These are phyloP conservation scores for Hirschioporus abietinus DNA, from an alignment of 768 basidiomycete genomes.

Conservation along the genomic window DNA sequence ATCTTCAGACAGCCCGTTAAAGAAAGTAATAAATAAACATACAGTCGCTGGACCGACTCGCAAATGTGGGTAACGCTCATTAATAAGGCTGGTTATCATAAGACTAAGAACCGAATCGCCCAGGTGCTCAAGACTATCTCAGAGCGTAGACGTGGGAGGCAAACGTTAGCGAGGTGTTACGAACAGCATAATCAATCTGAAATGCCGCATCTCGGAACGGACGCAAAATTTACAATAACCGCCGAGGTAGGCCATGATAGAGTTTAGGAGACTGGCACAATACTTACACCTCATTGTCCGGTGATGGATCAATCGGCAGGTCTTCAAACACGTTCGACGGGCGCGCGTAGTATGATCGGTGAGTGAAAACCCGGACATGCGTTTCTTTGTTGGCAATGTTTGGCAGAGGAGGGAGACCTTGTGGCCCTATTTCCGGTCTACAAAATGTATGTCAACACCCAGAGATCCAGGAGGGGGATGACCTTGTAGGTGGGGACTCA, in stretches of 20 bases:
- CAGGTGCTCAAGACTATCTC: slow-evolving; percentile 62
- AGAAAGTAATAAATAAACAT: slow-evolving; percentile 18
- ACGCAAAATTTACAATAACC: not conserved
- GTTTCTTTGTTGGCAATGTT: slow-evolving; percentile 42
- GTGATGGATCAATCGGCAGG: slow-evolving; percentile 60
- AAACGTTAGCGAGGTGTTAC: not conserved
- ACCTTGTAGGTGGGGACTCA: not conserved
- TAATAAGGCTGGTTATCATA: slow-evolving; percentile 58
- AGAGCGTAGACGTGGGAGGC: not conserved
- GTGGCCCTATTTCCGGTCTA: slow-evolving; percentile 30
- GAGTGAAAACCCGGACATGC: slow-evolving; percentile 61
- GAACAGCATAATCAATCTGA: not conserved
- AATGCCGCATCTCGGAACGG: not conserved
- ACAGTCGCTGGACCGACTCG: slow-evolving; percentile 78
- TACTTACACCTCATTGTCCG: slow-evolving; percentile 75
- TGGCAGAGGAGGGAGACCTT: slow-evolving; percentile 53
- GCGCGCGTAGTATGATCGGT: slow-evolving; percentile 64
- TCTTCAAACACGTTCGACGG: slow-evolving; percentile 78
- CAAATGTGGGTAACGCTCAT: slow-evolving; percentile 59
- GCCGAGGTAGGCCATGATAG: not conserved
- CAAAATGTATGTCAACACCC: not conserved
- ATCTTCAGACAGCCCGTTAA: not conserved
- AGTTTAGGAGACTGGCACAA: not conserved
- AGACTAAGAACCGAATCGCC: slow-evolving; percentile 72
- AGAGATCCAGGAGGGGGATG: not conserved